Evolutionary conservation across 345 rosid genomes (phyloP).

Genomic region (Aurinia saxatilis): DNA sequence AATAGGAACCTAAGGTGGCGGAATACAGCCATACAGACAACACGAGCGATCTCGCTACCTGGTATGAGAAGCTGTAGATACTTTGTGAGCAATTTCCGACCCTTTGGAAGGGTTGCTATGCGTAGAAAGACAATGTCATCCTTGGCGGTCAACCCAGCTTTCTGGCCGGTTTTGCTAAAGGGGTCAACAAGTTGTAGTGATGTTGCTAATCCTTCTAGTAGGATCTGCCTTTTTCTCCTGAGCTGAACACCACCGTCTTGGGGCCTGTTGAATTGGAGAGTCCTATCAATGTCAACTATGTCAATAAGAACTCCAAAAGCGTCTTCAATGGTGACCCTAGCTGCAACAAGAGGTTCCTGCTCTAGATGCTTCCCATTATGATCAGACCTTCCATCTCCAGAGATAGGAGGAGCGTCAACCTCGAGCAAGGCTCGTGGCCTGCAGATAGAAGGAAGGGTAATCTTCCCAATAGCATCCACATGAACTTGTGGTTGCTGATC

Average conservation of each 20-base stretch:
- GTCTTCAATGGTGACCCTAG: constrained; percentile 89
- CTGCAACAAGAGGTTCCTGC: constrained; percentile 94
- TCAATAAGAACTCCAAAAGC: constrained; percentile 64
- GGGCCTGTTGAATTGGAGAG: constrained; percentile 54
- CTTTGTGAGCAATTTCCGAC: constrained; percentile 58
- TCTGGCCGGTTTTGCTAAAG: constrained; percentile 52
- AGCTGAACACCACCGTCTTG: constrained; percentile 86
- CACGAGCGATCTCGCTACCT: constrained; percentile 73
- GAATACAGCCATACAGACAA: constrained; percentile 89
- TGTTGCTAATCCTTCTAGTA: constrained; percentile 81
- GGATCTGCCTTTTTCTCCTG: constrained; percentile 56
- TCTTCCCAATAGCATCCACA: constrained; percentile 58
- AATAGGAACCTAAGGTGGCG: constrained; percentile 87
- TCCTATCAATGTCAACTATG: constrained; percentile 81
- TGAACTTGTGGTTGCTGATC: constrained; percentile 56
- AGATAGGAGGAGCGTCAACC: constrained; percentile 48
- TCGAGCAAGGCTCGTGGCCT: constrained; percentile 72
- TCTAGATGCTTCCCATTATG: constrained; percentile 68
- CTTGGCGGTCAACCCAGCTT: constrained; percentile 45
- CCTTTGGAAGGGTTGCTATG: constrained; percentile 74
- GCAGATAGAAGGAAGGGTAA: constrained; percentile 50
- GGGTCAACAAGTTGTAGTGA: constrained; percentile 94
- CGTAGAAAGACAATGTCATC: constrained; percentile 81
- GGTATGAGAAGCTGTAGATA: constrained; percentile 76
- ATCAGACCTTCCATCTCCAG: constrained; percentile 51